Conservation (phyloP, 1,284 basidiomycete species). For the Naganishia cerealis region DNA sequence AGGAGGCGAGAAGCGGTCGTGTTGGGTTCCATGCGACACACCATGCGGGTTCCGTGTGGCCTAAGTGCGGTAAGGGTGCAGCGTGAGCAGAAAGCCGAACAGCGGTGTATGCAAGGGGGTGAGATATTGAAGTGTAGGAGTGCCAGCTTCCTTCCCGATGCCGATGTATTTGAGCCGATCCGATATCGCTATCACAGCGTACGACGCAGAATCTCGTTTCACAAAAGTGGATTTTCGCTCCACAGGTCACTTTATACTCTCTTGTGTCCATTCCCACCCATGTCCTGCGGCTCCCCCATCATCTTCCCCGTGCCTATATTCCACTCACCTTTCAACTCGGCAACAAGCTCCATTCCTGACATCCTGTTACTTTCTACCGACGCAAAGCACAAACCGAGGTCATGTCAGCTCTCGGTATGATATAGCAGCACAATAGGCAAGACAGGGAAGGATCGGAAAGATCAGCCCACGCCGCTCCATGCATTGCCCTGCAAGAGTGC, state of each 20-base stretch:
- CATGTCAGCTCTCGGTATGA: background rate
- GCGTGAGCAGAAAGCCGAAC: background rate
- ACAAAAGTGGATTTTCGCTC: too few species aligned
- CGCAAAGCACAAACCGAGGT: background rate
- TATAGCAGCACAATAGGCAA: background rate
- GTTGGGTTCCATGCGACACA: conserved; percentile 86
- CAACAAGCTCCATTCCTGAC: conserved; percentile 47
- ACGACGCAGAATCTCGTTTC: too few species aligned
- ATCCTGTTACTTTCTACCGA: conserved; percentile 33
- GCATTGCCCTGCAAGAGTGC: background rate
- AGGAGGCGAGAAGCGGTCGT: conserved; percentile 80
- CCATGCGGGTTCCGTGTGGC: conserved; percentile 87
- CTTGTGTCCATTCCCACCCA: background rate
- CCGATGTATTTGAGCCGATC: too few species aligned
- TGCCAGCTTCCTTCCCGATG: too few species aligned
- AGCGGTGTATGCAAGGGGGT: too few species aligned
- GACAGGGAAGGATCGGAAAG: background rate
- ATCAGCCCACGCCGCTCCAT: conserved; percentile 6
- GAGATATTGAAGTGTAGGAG: too few species aligned
- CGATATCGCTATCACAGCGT: too few species aligned
- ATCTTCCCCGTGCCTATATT: background rate
- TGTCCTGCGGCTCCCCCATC: background rate
- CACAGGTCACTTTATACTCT: too few species aligned
- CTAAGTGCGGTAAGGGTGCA: conserved; percentile 49
- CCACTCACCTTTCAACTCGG: conserved; percentile 40